A percentile compares a stretch with the other conserved stretches of the same genome.
These are phyloP conservation scores for Picochlorum sp. DNA, from an alignment of 139 green algal genomes.

Conservation along the genomic window DNA sequence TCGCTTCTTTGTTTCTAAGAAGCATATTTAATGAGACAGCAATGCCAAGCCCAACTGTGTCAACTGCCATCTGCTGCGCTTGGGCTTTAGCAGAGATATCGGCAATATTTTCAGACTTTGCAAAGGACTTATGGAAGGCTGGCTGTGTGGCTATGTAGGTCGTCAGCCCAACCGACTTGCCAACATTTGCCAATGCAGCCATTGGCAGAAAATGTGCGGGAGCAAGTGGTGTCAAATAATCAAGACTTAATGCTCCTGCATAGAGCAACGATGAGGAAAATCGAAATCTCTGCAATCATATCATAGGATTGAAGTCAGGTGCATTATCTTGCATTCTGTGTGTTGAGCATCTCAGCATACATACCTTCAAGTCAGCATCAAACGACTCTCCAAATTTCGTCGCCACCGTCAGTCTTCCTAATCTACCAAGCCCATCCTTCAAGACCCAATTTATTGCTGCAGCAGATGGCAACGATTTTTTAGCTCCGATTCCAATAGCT, in stretches of 20 bases:
- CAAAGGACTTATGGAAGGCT: slow-evolving; percentile 72
- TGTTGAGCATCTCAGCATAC: slow-evolving; percentile 9
- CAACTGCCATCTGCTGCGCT: slow-evolving; percentile 82
- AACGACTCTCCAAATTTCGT: slow-evolving; percentile 67
- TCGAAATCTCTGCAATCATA: slow-evolving; percentile 58
- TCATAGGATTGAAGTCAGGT: slow-evolving; percentile 1
- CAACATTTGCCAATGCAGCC: slow-evolving; percentile 77
- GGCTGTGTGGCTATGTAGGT: slow-evolving; percentile 77
- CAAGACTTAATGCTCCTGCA: slow-evolving; percentile 45
- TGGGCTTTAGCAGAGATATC: slow-evolving; percentile 84
- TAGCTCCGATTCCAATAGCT: slow-evolving; percentile 80
- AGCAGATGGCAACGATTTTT: slow-evolving; percentile 58
- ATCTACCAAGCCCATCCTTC: slow-evolving; percentile 65
- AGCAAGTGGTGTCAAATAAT: slow-evolving; percentile 80
- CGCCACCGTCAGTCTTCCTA: slow-evolving; percentile 59
- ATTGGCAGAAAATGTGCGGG: slow-evolving; percentile 74
- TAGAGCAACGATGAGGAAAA: slow-evolving; percentile 77
- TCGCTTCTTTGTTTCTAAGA: slow-evolving; percentile 17
- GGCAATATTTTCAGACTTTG: slow-evolving; percentile 72
- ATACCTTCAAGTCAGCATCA: slow-evolving; percentile 76
- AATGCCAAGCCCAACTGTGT: slow-evolving; percentile 70
- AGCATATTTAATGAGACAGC: slow-evolving; percentile 35
- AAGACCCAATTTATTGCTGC: slow-evolving; percentile 70
- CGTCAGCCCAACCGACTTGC: slow-evolving; percentile 72
- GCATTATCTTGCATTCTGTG: neutral